phyloP scores from a whole-genome alignment of 441 rosid species.

The Arabidopsis lyrata region DNA sequence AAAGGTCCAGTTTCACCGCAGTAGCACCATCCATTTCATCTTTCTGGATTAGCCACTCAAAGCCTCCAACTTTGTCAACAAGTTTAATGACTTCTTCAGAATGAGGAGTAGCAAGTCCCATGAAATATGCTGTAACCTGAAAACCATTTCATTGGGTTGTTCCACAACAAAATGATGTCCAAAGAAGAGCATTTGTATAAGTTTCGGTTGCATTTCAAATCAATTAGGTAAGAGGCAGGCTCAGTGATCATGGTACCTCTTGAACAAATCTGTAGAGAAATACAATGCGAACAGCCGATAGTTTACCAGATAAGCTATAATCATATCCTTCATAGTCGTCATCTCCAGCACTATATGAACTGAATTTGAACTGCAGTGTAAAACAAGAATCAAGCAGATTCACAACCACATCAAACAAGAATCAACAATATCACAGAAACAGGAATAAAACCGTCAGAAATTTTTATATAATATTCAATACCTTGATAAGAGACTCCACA shows the following conservation, averaged over 20 bases:
- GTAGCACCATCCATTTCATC: conserved; percentile 97
- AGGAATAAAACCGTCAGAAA: conserved; percentile 11
- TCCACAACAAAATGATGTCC: conserved; percentile 33
- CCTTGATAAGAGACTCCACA: conserved; percentile 96
- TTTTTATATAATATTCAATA: conserved; percentile 35
- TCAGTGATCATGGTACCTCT: conserved; percentile 70
- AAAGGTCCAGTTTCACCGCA: conserved; percentile 93
- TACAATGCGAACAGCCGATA: conserved; percentile 96
- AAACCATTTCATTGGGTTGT: conserved; percentile 42
- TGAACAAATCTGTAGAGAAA: conserved; percentile 97
- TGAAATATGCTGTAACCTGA: conserved; percentile 93
- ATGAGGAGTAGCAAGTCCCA: conserved; percentile 97
- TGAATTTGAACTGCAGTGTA: conserved; percentile 84
- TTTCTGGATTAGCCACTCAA: conserved; percentile 98
- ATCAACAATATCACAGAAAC: conserved; percentile 26
- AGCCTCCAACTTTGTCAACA: conserved; percentile 97
- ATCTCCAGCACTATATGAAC: conserved; percentile 91
- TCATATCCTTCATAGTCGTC: conserved; percentile 98
- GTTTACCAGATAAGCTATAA: conserved; percentile 89
- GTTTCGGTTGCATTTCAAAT: conserved; percentile 4
- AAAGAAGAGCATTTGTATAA: conserved; percentile 16
- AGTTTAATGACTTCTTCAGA: conserved; percentile 96
- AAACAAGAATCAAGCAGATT: conserved; percentile 36
- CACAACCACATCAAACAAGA: conserved; percentile 30
- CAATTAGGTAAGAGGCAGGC: conserved; percentile 35